Evolutionary conservation across 352 stramenopile species (phyloP).

Genomic region (Globisporangium cystogenes): DNA sequence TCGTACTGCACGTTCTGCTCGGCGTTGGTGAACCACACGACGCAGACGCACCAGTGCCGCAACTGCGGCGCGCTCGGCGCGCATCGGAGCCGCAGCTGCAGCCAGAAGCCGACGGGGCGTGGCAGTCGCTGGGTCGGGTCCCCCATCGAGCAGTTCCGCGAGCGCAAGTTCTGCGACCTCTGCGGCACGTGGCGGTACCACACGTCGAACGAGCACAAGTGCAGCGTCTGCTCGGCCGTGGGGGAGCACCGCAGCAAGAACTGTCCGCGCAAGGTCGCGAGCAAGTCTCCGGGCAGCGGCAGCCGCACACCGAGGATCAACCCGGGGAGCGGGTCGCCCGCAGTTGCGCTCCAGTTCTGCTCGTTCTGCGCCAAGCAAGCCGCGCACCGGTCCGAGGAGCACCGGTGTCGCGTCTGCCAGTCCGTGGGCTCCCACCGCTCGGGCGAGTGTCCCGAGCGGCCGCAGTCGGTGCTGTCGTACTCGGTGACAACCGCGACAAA

Average conservation of each 20-base stretch:
- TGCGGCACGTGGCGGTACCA: slow-evolving; percentile 47
- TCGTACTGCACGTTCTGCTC: slow-evolving; percentile 60
- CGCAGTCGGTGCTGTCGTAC: slow-evolving; percentile 49
- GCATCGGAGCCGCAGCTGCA: slow-evolving; percentile 55
- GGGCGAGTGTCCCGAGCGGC: slow-evolving; percentile 40
- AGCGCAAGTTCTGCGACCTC: slow-evolving; percentile 53
- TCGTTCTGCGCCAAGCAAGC: slow-evolving; percentile 61
- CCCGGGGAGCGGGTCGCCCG: neutral
- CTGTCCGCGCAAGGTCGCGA: slow-evolving; percentile 33
- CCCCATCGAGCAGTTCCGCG: slow-evolving; percentile 25
- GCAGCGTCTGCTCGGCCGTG: slow-evolving; percentile 50
- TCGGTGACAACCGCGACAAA: slow-evolving; percentile 65
- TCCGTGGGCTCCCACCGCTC: slow-evolving; percentile 52
- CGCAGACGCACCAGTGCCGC: slow-evolving; percentile 52
- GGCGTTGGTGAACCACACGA: slow-evolving; percentile 46
- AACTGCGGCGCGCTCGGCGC: slow-evolving; percentile 42
- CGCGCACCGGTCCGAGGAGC: slow-evolving; percentile 41
- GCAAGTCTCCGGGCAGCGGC: slow-evolving; percentile 1
- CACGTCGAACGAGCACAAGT: slow-evolving; percentile 56
- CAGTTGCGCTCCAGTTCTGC: slow-evolving; percentile 25
- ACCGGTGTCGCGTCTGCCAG: slow-evolving; percentile 57
- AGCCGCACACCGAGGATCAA: slow-evolving; percentile 10
- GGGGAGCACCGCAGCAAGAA: slow-evolving; percentile 63
- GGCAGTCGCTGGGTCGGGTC: slow-evolving; percentile 42
- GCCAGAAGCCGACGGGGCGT: slow-evolving; percentile 14